Evolutionary conservation across 768 basidiomycete genomes (phyloP).

Genomic region (Ephemerocybe angulata): DNA sequence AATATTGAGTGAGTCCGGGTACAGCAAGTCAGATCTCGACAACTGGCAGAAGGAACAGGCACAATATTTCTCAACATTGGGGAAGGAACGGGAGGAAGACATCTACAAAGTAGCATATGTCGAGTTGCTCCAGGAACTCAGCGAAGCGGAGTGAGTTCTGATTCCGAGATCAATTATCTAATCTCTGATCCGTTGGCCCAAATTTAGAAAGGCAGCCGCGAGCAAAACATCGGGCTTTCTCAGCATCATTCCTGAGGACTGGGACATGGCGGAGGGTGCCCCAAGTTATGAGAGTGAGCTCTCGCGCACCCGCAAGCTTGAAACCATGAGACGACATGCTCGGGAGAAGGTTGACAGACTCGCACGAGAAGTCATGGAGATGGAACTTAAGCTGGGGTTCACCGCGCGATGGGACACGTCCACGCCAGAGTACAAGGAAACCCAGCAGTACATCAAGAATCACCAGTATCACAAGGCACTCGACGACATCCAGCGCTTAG

Average conservation of each 20-base stretch:
- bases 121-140: background rate
- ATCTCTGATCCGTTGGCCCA: background rate
- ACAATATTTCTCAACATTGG: background rate
- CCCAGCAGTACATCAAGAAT: slow-evolving; percentile 8
- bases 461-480: slow-evolving; percentile 15
- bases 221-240: background rate
- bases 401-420: slow-evolving; percentile 4
- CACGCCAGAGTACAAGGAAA: slow-evolving; percentile 9
- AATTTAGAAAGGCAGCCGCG: background rate
- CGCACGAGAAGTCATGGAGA: background rate
- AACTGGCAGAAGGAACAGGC: slow-evolving; percentile 12
- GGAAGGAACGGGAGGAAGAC: background rate
- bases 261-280: background rate
- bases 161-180: background rate
- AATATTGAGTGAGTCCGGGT: slow-evolving; percentile 7
- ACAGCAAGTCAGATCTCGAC: slow-evolving; percentile 8
- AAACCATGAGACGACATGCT: background rate
- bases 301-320: background rate
- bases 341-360: background rate
- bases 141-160: background rate
- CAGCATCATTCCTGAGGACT: background rate
- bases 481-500: slow-evolving; percentile 17
- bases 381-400: background rate
- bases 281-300: background rate
- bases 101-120: background rate